These are phyloP conservation scores for Yamadazyma endophytica DNA, from an alignment of 805 yeast species.

Conservation along the genomic window DNA sequence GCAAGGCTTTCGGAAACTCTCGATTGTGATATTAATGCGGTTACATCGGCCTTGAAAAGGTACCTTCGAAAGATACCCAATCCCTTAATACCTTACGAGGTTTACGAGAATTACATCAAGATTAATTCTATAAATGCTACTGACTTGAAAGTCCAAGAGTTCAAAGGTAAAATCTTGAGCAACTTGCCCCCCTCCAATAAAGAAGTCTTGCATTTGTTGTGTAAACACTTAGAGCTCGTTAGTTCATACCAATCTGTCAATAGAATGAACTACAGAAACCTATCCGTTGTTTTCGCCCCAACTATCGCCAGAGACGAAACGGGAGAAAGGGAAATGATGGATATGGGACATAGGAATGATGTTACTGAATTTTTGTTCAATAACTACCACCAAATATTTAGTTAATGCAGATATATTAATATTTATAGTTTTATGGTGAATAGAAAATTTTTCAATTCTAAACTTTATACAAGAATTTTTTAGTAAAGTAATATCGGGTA, in stretches of 20 bases:
- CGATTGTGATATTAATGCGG: constrained; percentile 75
- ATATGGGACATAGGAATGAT: constrained; percentile 76
- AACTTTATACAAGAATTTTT: neutral
- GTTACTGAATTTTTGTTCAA: constrained; percentile 69
- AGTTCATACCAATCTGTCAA: constrained; percentile 51
- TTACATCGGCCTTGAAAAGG: constrained; percentile 81
- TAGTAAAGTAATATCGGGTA: too few relatives aligned
- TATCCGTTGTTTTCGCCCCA: constrained; percentile 94
- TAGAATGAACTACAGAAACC: constrained; percentile 77
- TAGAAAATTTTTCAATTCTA: neutral
- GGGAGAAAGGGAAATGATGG: constrained; percentile 79
- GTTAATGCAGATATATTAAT: neutral
- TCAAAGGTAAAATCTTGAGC: constrained; percentile 41
- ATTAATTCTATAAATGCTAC: constrained; percentile 25
- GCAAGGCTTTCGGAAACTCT: constrained; percentile 26
- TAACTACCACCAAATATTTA: constrained; percentile 26
- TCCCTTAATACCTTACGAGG: constrained; percentile 71
- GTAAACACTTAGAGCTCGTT: constrained; percentile 63
- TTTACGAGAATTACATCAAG: constrained; percentile 63
- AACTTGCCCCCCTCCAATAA: constrained; percentile 67
- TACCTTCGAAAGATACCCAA: constrained; percentile 80
- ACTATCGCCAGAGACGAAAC: constrained; percentile 75
- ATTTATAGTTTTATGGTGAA: neutral
- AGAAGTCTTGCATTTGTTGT: constrained; percentile 49
- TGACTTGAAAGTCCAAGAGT: constrained; percentile 34